phyloP scores from a whole-genome alignment of 1,139 yeast genomes.

The Blastobotrys apis region DNA sequence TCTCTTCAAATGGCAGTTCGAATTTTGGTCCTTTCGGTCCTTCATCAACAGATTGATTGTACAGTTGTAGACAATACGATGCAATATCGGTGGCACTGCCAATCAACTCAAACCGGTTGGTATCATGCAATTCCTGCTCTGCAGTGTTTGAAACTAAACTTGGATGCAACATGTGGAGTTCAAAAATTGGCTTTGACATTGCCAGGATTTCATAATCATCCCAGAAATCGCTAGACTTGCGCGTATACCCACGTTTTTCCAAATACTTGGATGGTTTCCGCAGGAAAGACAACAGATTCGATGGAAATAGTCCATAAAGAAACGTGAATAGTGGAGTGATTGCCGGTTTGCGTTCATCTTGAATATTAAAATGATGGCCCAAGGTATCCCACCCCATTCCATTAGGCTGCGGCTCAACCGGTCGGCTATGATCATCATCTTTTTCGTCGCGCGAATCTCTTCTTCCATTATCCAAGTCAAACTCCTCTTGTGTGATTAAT shows the following conservation, averaged over 20 bases:
- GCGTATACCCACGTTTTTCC: conserved; percentile 19
- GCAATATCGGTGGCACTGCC: conserved; percentile 37
- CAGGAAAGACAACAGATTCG: conserved; percentile 45
- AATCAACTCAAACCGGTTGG: conserved; percentile 32
- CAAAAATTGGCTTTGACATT: conserved; percentile 31
- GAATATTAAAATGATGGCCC: conserved; percentile 23
- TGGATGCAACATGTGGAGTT: conserved; percentile 47
- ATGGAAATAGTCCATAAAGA: conserved; percentile 61
- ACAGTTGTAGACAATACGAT: conserved; percentile 33
- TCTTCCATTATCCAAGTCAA: conserved; percentile 12
- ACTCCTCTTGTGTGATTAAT: conserved; percentile 15
- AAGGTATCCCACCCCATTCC: conserved; percentile 35
- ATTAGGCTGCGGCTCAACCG: conserved; percentile 4
- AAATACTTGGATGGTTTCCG: conserved; percentile 41
- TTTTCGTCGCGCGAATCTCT: conserved; percentile 6
- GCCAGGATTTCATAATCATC: conserved; percentile 34
- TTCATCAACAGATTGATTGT: conserved; percentile 14
- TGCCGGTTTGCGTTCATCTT: conserved; percentile 25
- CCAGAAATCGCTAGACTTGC: conserved; percentile 31
- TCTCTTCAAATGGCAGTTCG: conserved; percentile 14
- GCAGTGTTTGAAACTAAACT: conserved; percentile 39
- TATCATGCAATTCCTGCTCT: conserved; percentile 43
- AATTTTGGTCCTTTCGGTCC: conserved; percentile 13
- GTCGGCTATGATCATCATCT: conserved; percentile 8
- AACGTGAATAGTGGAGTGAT: conserved; percentile 41